phyloP scores from a whole-genome alignment of 176 grass and related monocot species.

The Pontederia paniculata region DNA sequence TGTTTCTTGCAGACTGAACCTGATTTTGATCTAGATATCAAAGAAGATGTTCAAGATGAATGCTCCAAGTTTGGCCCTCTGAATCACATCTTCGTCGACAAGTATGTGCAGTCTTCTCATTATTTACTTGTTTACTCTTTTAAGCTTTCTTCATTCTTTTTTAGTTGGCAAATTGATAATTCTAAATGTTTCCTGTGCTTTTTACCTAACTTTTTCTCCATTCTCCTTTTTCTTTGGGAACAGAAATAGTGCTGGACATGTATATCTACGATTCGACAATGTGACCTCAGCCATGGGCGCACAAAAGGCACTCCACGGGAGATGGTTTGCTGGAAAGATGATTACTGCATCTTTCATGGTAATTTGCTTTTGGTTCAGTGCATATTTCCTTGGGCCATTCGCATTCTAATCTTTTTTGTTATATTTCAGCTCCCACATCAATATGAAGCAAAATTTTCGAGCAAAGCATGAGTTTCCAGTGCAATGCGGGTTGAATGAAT shows the following conservation, averaged over 20 bases:
- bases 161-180: background rate
- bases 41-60: conserved; percentile 65
- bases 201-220: background rate
- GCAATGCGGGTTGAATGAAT: too few relatives aligned
- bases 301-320: conserved; percentile 77
- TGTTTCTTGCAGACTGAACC: conserved; percentile 51
- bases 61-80: conserved; percentile 61
- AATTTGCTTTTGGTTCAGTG: background rate
- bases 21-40: conserved; percentile 87
- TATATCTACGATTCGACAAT: conserved; percentile 74
- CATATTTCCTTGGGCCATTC: too few relatives aligned
- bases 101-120: conserved; percentile 31
- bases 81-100: conserved; percentile 68
- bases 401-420: too few relatives aligned
- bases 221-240: background rate
- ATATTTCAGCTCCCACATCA: too few relatives aligned
- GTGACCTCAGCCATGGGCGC: conserved; percentile 53
- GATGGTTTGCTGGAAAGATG: conserved; percentile 99
- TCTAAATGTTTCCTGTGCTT: background rate
- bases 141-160: background rate
- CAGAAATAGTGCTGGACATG: conserved; percentile 74
- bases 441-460: too few relatives aligned
- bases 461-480: too few relatives aligned
- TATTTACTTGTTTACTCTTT: background rate
- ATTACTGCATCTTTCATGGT: conserved; percentile 93